These are phyloP conservation scores for Vanrija sp. DNA, from an alignment of 1,284 basidiomycete genomes.

Conservation along the genomic window DNA sequence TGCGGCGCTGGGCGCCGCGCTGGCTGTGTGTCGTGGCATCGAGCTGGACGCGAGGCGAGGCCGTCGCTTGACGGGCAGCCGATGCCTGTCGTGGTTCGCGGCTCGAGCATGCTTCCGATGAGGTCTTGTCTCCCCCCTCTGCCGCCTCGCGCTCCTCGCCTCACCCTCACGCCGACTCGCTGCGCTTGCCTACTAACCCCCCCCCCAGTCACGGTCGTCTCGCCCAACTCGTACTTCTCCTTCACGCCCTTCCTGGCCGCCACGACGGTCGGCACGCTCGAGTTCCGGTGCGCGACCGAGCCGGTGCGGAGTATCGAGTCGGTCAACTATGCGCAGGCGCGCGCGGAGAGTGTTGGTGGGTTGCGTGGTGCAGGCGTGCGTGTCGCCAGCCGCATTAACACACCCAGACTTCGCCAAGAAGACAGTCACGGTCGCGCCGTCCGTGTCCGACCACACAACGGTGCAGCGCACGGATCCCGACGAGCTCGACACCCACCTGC, in stretches of 20 bases:
- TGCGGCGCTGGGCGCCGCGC: not conserved
- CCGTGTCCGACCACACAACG: not conserved
- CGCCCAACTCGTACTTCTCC: slow-evolving; percentile 74
- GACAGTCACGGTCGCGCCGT: slow-evolving; percentile 50
- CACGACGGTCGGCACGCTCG: slow-evolving; percentile 74
- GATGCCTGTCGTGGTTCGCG: not conserved
- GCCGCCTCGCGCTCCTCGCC: not conserved
- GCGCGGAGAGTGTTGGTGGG: slow-evolving; percentile 46
- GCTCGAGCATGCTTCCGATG: not conserved
- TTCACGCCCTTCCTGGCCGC: slow-evolving; percentile 75
- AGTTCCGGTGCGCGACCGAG: slow-evolving; percentile 74
- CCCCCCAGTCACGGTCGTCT: slow-evolving; percentile 59
- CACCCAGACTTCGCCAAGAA: slow-evolving; percentile 61
- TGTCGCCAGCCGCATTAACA: no score
- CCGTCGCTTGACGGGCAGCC: no score
- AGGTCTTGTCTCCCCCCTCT: not conserved
- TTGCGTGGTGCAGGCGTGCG: not conserved
- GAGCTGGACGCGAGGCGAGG: no score
- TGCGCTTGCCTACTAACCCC: slow-evolving; percentile 3
- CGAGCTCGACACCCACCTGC: slow-evolving; percentile 44
- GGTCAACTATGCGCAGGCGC: slow-evolving; percentile 48
- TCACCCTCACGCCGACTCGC: not conserved
- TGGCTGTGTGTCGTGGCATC: no score
- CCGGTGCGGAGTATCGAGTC: slow-evolving; percentile 56
- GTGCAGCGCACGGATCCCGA: slow-evolving; percentile 5